Evolutionary conservation across 1,284 basidiomycete genomes (phyloP).

Genomic region (Malassezia brasiliensis): DNA sequence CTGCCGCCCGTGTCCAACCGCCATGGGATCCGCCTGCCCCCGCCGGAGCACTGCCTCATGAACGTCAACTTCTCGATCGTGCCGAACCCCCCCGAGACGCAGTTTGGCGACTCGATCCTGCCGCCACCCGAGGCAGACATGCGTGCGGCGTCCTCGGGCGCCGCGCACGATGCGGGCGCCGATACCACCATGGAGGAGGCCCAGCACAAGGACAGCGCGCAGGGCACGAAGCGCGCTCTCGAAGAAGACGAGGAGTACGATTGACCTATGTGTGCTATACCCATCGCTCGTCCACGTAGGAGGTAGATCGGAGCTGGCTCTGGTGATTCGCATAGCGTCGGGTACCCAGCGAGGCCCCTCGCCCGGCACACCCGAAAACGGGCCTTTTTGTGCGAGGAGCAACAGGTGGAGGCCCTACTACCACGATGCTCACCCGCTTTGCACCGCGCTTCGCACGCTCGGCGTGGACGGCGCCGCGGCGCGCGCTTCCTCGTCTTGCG

Average conservation of each 20-base stretch:
- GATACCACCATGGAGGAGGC: slow-evolving; percentile 19
- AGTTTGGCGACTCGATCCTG: slow-evolving; percentile 10
- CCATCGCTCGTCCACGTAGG: background rate
- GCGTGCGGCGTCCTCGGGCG: slow-evolving; percentile 7
- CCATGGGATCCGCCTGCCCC: slow-evolving; percentile 82
- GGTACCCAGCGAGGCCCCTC: too few species aligned
- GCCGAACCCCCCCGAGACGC: slow-evolving; percentile 61
- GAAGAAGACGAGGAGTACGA: slow-evolving; percentile 48
- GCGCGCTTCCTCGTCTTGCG: background rate
- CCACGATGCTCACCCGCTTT: background rate
- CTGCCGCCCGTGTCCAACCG: slow-evolving; percentile 87
- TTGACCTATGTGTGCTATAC: slow-evolving; percentile 10
- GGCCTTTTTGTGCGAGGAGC: background rate
- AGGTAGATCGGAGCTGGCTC: too few species aligned
- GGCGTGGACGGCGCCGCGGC: background rate
- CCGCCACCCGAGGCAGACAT: background rate
- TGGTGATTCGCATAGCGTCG: too few species aligned
- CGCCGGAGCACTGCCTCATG: slow-evolving; percentile 69
- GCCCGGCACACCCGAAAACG: too few species aligned
- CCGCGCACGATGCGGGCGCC: background rate
- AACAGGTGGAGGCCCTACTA: background rate
- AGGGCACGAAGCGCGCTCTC: slow-evolving; percentile 35
- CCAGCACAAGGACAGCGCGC: slow-evolving; percentile 15
- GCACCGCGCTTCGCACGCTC: background rate
- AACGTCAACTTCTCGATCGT: slow-evolving; percentile 86